A percentile compares a stretch with the other conserved stretches of the same genome.
These are phyloP conservation scores for Lipomyces yamadae DNA, from an alignment of 805 yeast species.

Conservation along the genomic window DNA sequence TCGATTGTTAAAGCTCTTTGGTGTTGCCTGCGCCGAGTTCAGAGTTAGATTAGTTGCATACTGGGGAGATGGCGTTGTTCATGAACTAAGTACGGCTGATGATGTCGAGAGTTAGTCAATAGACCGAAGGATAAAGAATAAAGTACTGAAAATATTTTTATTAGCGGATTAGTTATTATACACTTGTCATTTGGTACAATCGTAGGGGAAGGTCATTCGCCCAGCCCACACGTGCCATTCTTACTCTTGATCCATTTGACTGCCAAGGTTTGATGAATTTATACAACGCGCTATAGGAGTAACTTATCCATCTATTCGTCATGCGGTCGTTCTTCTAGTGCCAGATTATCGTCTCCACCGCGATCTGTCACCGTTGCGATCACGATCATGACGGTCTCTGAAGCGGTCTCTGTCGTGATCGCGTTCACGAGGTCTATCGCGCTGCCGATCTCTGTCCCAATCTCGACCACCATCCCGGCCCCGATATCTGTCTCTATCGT, in stretches of 20 bases:
- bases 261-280: constrained; percentile 8
- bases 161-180: background rate
- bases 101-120: constrained; percentile 13
- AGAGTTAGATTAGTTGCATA: constrained; percentile 79
- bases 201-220: background rate
- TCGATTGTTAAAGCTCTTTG: constrained; percentile 88
- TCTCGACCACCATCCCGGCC: constrained; percentile 27
- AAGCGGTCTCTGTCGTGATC: constrained; percentile 19
- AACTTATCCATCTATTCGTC: constrained; percentile 16
- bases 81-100: constrained; percentile 21
- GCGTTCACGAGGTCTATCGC: constrained; percentile 18
- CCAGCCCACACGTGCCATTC: background rate
- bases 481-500: constrained; percentile 34
- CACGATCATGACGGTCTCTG: constrained; percentile 30
- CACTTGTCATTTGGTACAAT: background rate
- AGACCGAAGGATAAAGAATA: constrained; percentile 18
- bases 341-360: constrained; percentile 22
- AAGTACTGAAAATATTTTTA: background rate
- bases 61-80: constrained; percentile 59
- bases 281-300: constrained; percentile 13
- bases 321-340: constrained; percentile 11
- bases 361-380: constrained; percentile 26
- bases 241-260: background rate
- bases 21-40: constrained; percentile 91
- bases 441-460: constrained; percentile 24